Conservation (phyloP, 306 rosid species). For the Canavalia ensiformis region DNA sequence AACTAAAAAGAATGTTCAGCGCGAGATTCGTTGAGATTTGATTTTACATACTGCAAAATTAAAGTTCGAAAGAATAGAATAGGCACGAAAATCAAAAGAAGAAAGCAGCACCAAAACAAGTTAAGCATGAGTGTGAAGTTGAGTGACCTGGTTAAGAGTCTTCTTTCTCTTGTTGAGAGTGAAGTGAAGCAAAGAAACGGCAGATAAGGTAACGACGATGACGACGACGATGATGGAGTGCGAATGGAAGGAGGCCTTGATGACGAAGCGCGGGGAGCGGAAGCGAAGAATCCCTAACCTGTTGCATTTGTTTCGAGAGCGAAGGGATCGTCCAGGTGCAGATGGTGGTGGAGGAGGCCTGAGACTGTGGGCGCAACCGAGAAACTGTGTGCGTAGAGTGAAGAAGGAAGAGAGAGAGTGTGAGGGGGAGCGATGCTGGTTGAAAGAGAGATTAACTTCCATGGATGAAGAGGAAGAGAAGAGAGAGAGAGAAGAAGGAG, state of each 20-base stretch:
- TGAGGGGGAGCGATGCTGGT: conserved; percentile 64
- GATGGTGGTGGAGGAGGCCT: conserved; percentile 46
- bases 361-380: conserved; percentile 65
- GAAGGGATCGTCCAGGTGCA: conserved; percentile 45
- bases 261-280: conserved; percentile 64
- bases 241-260: conserved; percentile 68
- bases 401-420: conserved; percentile 42
- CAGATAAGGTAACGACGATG: conserved; percentile 74
- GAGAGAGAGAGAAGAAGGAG: conserved; percentile 12
- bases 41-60: not conserved
- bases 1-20: not conserved
- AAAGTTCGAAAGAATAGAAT: not conserved
- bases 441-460: conserved; percentile 71
- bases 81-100: not conserved
- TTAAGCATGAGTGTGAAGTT: not conserved
- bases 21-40: not conserved
- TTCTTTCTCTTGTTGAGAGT: conserved; percentile 59
- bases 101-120: not conserved
- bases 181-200: conserved; percentile 67
- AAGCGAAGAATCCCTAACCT: conserved; percentile 38
- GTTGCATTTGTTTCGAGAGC: conserved; percentile 45
- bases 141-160: conserved; percentile 59
- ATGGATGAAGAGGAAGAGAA: conserved; percentile 49
- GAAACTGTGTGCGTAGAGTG: conserved; percentile 61
- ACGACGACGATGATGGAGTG: conserved; percentile 62